Conservation (phyloP, 1,284 basidiomycete genomes). For the Microbotryum intermedium region DNA sequence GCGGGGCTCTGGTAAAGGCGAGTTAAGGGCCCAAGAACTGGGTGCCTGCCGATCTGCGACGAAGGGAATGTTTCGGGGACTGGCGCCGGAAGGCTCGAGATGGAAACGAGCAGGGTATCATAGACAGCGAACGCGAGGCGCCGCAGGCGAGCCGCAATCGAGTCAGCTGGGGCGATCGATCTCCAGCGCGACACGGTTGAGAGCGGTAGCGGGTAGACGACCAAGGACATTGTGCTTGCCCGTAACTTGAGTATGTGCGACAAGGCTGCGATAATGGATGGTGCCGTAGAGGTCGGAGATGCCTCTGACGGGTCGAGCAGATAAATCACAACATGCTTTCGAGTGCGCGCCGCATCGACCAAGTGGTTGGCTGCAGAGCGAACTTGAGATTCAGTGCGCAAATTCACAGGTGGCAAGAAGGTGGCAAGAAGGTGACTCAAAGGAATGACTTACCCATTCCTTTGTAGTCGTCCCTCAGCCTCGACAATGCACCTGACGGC, state of each 20-base stretch:
- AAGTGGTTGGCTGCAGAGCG: constrained; percentile 1
- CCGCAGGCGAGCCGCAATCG: constrained; percentile 43
- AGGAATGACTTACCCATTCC: neutral
- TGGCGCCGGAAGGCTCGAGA: constrained; percentile 49
- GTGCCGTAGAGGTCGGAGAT: constrained; percentile 45
- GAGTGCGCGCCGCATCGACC: constrained; percentile 6
- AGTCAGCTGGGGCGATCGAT: constrained; percentile 40
- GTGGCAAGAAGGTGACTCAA: neutral
- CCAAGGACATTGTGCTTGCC: constrained; percentile 33
- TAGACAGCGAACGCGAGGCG: constrained; percentile 56
- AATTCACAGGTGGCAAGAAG: neutral
- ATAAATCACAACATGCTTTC: constrained; percentile 49
- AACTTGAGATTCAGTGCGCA: neutral
- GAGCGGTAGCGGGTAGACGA: constrained; percentile 63
- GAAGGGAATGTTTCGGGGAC: constrained; percentile 39
- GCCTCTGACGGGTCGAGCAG: constrained; percentile 45
- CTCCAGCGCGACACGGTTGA: constrained; percentile 46
- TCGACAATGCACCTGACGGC: too few species aligned
- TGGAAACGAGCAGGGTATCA: constrained; percentile 55
- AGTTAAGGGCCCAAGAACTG: constrained; percentile 1
- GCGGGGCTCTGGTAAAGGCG: constrained; percentile 20
- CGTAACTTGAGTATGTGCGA: constrained; percentile 16
- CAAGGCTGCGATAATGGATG: constrained; percentile 45
- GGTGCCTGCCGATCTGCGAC: neutral
- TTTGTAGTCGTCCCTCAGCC: neutral